Evolutionary conservation across 139 green algal genomes (phyloP), one percentile per base, ranked within the genome.

Genomic region (Edaphochlamys debaryana): DNA sequence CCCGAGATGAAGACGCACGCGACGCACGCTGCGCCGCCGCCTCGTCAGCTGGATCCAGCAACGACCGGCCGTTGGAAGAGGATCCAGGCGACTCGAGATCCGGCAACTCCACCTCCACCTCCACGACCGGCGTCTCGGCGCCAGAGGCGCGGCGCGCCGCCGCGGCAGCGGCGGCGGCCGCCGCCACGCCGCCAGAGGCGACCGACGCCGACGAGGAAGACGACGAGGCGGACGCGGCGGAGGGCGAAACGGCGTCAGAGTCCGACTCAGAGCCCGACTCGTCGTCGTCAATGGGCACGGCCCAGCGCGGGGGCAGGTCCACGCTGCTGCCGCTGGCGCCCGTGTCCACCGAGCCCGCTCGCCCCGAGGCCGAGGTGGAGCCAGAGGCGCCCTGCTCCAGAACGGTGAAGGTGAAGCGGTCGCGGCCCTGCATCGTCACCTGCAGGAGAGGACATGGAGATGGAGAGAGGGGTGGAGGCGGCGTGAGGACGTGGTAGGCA

Each of bases 321-420:
- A 69, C 56, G 30, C 63, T 38, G 63, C 76, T 82, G 64, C 62
- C 75, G 60, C 40, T 54, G 32, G 63, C 76, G 15, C 3, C n/a
- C 29, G 68, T 30, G 17, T 52, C 67, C 37, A 23, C 20, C 3
- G 30, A 42, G 69, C 8, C 30, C 23, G 38, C 27, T 4, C 7
- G 23, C 17, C 41, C 22, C 30, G 27, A 27, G 15, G 34, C 48
- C 52, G 41, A 22, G 37, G 37, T 37, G 4, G 22, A 30, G 40
- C 13, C 66, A 6, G 23, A 11, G 36, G 52, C 38, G 30, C 8
- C 67, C 34, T 75, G 38, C 50, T 86, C 74, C 41, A 50, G 80
- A 6, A 93, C 79, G 0, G 42, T 69, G 27, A 93, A 86, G 3
- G 74, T 74, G 60, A 94, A 93, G 23, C 52, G 50, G 79, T 94